These are phyloP conservation scores for Rhizophagus clarus DNA, from an alignment of 192 early-diverging fungal genomes.

Conservation along the genomic window DNA sequence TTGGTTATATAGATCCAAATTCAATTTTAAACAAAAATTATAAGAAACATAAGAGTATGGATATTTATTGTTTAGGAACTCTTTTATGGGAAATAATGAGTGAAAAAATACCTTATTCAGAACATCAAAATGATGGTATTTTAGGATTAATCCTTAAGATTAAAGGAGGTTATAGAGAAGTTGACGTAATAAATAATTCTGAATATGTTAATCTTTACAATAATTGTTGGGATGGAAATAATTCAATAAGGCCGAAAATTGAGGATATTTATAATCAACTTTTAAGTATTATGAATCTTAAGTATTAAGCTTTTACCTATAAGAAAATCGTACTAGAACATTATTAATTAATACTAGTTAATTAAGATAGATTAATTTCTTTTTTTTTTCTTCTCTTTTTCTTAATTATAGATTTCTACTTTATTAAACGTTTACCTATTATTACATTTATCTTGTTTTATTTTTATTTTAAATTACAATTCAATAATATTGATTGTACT, in stretches of 20 bases:
- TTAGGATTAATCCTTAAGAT: neutral
- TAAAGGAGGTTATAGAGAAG: neutral
- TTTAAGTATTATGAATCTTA: neutral
- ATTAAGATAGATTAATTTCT: too few relatives aligned
- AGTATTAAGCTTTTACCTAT: too few relatives aligned
- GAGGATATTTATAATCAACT: neutral
- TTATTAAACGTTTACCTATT: too few relatives aligned
- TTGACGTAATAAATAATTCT: neutral
- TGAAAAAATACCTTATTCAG: neutral
- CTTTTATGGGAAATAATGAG: conserved; percentile 1
- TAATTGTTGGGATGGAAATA: neutral
- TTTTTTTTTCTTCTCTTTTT: too few relatives aligned
- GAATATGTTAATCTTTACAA: neutral
- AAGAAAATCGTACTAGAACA: too few relatives aligned
- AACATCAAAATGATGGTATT: neutral
- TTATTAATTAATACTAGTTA: too few relatives aligned
- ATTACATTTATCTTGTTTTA: too few relatives aligned
- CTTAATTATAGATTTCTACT: too few relatives aligned
- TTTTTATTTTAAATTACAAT: too few relatives aligned
- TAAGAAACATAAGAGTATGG: neutral
- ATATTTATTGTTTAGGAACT: neutral
- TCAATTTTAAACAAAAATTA: too few relatives aligned
- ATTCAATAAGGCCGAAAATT: neutral
- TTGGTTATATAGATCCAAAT: too few relatives aligned
- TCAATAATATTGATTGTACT: too few relatives aligned